A percentile compares a stretch with the other conserved stretches of the same genome.
phyloP scores from a whole-genome alignment of 1,139 yeast genomes.

The Insectozyma bohioensis region DNA sequence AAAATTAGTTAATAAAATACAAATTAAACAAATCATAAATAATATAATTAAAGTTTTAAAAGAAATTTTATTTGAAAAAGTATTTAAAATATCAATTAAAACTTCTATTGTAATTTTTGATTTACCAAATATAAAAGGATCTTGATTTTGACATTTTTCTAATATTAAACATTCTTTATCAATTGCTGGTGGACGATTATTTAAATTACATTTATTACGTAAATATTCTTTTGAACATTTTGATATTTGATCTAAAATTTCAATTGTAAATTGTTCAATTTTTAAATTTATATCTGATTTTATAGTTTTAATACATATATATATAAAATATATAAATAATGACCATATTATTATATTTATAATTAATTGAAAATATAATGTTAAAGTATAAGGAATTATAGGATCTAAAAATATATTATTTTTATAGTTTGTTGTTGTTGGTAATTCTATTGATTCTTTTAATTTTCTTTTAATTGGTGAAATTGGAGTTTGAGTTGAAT shows the following conservation, averaged over 20 bases:
- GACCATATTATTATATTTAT: slow-evolving; percentile 62
- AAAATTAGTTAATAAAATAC: slow-evolving; percentile 3
- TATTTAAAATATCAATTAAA: slow-evolving; percentile 77
- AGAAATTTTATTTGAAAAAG: slow-evolving; percentile 71
- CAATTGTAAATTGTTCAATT: slow-evolving; percentile 61
- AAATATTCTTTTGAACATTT: slow-evolving; percentile 69
- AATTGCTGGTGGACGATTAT: slow-evolving; percentile 65
- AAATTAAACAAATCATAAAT: slow-evolving; percentile 1
- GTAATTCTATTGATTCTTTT: slow-evolving; percentile 4
- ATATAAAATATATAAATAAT: slow-evolving; percentile 53
- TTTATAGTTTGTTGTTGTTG: slow-evolving; percentile 4
- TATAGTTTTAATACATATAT: slow-evolving; percentile 58
- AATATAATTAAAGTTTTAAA: slow-evolving; percentile 60
- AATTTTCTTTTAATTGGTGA: slow-evolving; percentile 1
- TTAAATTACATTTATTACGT: slow-evolving; percentile 62
- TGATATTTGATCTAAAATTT: slow-evolving; percentile 65
- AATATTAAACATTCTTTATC: slow-evolving; percentile 71
- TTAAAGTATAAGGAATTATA: slow-evolving; percentile 56
- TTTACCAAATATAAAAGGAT: slow-evolving; percentile 75
- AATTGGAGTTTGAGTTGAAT: slow-evolving; percentile 3
- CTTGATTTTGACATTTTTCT: slow-evolving; percentile 85
- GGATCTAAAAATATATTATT: slow-evolving; percentile 15
- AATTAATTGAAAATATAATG: slow-evolving; percentile 69
- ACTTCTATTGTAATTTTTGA: slow-evolving; percentile 80
- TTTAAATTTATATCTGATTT: slow-evolving; percentile 69